Evolutionary conservation across 2,329 filamentous ascomycete species (phyloP).

Genomic region (Fusarium coffeatum): DNA sequence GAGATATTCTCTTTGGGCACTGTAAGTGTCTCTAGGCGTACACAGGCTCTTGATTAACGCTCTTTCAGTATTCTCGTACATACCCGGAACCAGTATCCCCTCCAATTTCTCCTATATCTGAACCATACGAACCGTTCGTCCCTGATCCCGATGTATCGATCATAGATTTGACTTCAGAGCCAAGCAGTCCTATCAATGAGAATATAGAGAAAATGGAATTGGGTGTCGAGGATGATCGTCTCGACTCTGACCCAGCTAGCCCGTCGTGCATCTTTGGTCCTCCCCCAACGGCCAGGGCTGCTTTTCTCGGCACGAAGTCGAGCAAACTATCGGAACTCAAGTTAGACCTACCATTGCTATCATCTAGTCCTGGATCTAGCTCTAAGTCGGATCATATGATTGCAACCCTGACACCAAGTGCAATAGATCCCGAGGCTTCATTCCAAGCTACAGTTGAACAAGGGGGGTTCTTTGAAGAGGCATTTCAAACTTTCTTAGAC

Average conservation of each 20-base stretch:
- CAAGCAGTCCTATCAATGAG: conserved; percentile 41
- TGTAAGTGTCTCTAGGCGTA: conserved; percentile 2
- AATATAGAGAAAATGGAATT: conserved; percentile 16
- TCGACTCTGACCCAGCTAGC: conserved; percentile 39
- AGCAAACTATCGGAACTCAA: conserved; percentile 17
- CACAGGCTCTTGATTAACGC: background rate
- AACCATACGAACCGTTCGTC: conserved; percentile 32
- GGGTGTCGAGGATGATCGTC: conserved; percentile 2
- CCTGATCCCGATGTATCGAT: conserved; percentile 30
- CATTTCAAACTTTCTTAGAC: conserved; percentile 40
- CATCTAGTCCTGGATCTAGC: conserved; percentile 25
- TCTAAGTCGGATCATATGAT: background rate
- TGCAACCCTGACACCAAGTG: background rate
- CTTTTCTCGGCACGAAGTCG: background rate
- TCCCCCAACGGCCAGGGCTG: conserved; percentile 1
- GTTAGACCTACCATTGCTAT: conserved; percentile 43
- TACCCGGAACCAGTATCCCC: conserved; percentile 41
- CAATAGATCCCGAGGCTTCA: background rate
- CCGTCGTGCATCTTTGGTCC: conserved; percentile 31
- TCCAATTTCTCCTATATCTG: conserved; percentile 46
- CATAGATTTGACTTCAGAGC: conserved; percentile 50
- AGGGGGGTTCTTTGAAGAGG: conserved; percentile 40
- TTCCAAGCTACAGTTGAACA: background rate
- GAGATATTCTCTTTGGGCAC: conserved; percentile 14
- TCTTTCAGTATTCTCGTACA: background rate